A percentile compares a stretch with the other conserved stretches of the same genome.
phyloP scores from a whole-genome alignment of 2,329 filamentous ascomycete species.

The Fusarium tupiense region DNA sequence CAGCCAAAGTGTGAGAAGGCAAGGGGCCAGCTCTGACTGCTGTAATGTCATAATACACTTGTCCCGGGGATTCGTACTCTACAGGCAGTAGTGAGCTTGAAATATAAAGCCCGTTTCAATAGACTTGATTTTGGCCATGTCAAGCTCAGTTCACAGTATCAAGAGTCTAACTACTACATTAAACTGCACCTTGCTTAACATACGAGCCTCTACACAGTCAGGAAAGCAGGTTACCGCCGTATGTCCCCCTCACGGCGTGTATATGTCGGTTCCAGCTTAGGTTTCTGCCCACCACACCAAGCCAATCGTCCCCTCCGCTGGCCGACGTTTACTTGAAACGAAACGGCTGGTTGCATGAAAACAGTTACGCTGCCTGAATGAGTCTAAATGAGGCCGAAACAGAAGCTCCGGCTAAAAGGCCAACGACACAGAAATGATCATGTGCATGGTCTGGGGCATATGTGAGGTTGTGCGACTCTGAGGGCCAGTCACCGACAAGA shows the following conservation, averaged over 20 bases:
- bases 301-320: slow-evolving; percentile 5
- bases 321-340: slow-evolving; percentile 17
- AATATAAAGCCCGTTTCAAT: not conserved
- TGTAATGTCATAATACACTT: not conserved
- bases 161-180: not conserved
- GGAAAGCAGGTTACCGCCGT: not conserved
- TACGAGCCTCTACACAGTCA: not conserved
- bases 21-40: not conserved
- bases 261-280: not conserved
- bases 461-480: slow-evolving; percentile 10
- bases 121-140: not conserved
- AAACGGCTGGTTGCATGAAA: slow-evolving; percentile 20
- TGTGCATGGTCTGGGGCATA: slow-evolving; percentile 6
- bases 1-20: not conserved
- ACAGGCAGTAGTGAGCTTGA: not conserved
- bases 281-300: not conserved
- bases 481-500: slow-evolving; percentile 9
- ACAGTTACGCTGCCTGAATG: not conserved
- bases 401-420: slow-evolving; percentile 5
- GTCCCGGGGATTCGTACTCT: not conserved
- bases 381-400: slow-evolving; percentile 23
- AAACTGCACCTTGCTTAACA: not conserved
- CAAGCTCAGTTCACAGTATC: not conserved
- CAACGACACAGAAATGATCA: slow-evolving; percentile 4
- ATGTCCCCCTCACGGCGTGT: not conserved